A percentile compares a stretch with the other conserved stretches of the same genome.
phyloP scores from a whole-genome alignment of 106 monocot genomes.

The Platanthera zijinensis region DNA sequence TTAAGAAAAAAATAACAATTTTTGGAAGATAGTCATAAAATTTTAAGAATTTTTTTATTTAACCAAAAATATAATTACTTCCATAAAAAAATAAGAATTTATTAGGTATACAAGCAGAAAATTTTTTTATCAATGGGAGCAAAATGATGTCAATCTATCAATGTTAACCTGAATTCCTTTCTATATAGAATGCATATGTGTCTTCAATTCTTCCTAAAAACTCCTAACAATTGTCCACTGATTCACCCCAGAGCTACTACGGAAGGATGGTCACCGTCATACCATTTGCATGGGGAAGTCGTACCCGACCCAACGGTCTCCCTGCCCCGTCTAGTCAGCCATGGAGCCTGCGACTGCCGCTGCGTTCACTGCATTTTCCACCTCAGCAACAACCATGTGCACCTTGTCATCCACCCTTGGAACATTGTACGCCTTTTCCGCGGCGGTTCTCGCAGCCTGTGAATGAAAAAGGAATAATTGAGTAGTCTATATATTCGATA shows the following conservation, averaged over 20 bases:
- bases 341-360: constrained; percentile 51
- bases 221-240: background rate
- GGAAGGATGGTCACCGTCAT: constrained; percentile 5
- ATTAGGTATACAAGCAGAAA: background rate
- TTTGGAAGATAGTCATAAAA: too few relatives aligned
- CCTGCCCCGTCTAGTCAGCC: constrained; percentile 38
- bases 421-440: constrained; percentile 39
- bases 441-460: constrained; percentile 63
- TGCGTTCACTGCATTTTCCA: constrained; percentile 57
- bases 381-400: constrained; percentile 47
- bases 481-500: background rate
- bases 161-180: background rate
- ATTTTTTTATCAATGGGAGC: background rate
- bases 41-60: too few relatives aligned
- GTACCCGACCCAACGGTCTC: constrained; percentile 8
- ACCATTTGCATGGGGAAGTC: constrained; percentile 28
- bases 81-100: too few relatives aligned
- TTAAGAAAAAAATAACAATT: too few relatives aligned
- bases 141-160: background rate
- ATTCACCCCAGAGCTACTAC: too few relatives aligned
- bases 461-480: background rate
- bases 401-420: constrained; percentile 61
- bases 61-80: too few relatives aligned
- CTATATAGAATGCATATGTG: background rate
- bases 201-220: background rate